Base-by-base conservation (phyloP, 2,329 filamentous ascomycete species). In the Fusarium sp. region DNA sequence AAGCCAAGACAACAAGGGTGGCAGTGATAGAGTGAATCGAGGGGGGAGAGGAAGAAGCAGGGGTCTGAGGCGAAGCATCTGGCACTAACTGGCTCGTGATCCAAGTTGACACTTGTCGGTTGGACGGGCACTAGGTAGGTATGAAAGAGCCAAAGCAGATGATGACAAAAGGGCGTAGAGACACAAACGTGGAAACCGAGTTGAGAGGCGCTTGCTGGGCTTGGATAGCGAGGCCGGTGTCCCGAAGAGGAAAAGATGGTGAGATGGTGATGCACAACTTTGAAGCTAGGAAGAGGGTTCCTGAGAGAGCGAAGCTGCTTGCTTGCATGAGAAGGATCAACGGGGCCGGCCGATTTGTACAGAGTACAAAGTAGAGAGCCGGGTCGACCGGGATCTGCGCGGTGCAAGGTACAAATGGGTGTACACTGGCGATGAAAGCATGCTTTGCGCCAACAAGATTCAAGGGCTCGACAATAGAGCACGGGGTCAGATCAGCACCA, bases 41-140 rank as follows among this genome's bases (percentile, higher is more conserved):
- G 52, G 39, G 39, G 48, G 10, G 8, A 31, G 45, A 43, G 14
- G 43, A 56, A 62, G 31, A 33, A 35, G 22, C 43, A 69, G 60
- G 65, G 74, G 64, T 74, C 20, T 37, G 69, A 65, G 74, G 74
- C 71, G 68, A 71, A 78, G 76, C 71, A 71, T 67, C 65, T 76
- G 67, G 74, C 69, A 64, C 69, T 72, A 56, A 66, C 43, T 71
- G 66, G 72, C 74, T 77, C 71, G 74, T 78, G 76, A 77, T 76
- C 68, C 57, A 61, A 74, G 64, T 73, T 65, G 71, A 76, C 62
- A 67, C 73, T 73, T 76, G 65, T 59, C 59, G 54, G 37, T 61
- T 71, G 52, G 73, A 63, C 63, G 59, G 52, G 72, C 56, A 56
- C 29, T 35, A 37, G 52, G 4, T 35, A 37, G 52, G 7, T 54